Conservation (phyloP, 176 grass and related monocot genomes). For the Oryza coarctata region DNA sequence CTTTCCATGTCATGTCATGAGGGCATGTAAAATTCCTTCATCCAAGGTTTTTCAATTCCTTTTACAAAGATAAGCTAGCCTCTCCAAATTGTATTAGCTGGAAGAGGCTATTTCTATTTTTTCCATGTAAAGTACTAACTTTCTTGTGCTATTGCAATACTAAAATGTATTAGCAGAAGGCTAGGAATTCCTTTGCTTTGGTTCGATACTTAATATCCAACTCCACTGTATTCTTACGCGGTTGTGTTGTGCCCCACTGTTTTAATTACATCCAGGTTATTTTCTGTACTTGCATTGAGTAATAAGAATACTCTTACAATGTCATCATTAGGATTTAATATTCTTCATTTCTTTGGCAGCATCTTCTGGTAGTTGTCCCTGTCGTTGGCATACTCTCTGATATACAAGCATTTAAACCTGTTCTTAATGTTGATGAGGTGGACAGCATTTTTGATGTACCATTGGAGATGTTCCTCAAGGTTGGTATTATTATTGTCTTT, state of each 20-base stretch:
- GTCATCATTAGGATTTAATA: neutral
- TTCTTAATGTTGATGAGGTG: conserved; percentile 53
- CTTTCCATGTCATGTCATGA: neutral
- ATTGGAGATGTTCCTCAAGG: conserved; percentile 81
- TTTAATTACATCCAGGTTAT: neutral
- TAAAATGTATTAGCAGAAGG: neutral
- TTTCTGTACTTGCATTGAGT: conserved; percentile 6
- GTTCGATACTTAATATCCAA: neutral
- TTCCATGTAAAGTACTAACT: conserved; percentile 9
- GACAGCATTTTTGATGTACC: conserved; percentile 63
- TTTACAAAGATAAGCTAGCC: neutral
- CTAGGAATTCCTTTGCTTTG: neutral
- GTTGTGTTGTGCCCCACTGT: neutral
- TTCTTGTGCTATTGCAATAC: neutral
- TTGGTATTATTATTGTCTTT: conserved; percentile 18
- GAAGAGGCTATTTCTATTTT: neutral
- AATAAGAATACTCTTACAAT: neutral
- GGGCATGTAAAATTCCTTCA: neutral
- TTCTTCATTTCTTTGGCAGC: conserved; percentile 42
- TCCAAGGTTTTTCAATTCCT: neutral
- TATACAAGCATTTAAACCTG: conserved; percentile 50
- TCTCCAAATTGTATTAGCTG: conserved; percentile 5
- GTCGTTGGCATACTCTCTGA: conserved; percentile 61
- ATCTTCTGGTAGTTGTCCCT: conserved; percentile 75
- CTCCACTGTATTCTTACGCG: neutral